These are phyloP conservation scores for Aeminium ludgeri DNA, from an alignment of 495 filamentous ascomycete species.

Conservation along the genomic window DNA sequence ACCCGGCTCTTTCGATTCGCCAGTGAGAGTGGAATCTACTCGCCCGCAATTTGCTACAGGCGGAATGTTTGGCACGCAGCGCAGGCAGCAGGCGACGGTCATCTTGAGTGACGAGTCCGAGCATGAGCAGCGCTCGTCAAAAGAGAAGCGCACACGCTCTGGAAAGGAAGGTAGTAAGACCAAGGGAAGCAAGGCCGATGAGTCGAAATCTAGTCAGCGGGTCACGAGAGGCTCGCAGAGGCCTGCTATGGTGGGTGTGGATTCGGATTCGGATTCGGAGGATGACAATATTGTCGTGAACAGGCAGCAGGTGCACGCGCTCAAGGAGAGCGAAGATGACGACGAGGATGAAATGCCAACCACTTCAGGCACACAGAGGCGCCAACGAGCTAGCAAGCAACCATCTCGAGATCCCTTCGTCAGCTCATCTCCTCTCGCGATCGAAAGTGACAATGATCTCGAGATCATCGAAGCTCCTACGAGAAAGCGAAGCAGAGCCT, in stretches of 20 bases:
- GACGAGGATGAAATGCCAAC: slow-evolving; percentile 13
- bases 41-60: background rate
- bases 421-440: slow-evolving; percentile 4
- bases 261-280: slow-evolving; percentile 9
- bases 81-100: background rate
- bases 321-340: slow-evolving; percentile 9
- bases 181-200: background rate
- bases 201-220: background rate
- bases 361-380: slow-evolving; percentile 4
- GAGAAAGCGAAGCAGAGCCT: slow-evolving; percentile 3
- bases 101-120: slow-evolving; percentile 10
- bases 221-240: background rate
- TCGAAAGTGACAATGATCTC: slow-evolving; percentile 15
- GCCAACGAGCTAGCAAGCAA: background rate
- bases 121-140: background rate
- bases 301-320: background rate
- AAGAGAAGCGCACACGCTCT: too few relatives aligned
- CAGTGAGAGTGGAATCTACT: background rate
- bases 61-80: slow-evolving; percentile 12
- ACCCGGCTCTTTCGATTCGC: slow-evolving; percentile 2
- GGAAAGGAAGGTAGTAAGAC: too few relatives aligned
- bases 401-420: slow-evolving; percentile 9
- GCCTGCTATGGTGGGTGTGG: background rate
- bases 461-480: slow-evolving; percentile 8
- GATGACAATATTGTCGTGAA: slow-evolving; percentile 5